A percentile compares a stretch with the other conserved stretches of the same genome.
These are phyloP conservation scores for Raphanus hybrid DNA, from an alignment of 441 rosid species.

Conservation along the genomic window DNA sequence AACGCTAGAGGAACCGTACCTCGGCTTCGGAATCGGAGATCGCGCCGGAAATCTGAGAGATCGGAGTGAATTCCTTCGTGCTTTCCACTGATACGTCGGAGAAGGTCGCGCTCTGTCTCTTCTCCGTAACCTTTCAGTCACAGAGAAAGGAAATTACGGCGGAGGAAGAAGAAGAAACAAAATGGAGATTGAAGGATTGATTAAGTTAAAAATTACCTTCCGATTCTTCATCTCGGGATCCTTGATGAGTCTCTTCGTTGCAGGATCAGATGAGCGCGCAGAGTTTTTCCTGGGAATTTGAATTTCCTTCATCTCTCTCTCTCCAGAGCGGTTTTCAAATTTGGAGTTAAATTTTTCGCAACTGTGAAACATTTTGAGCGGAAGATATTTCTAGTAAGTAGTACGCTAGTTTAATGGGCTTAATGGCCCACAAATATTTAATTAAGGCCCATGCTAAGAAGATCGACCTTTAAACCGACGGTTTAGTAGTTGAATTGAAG, in stretches of 20 bases:
- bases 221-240: slow-evolving; percentile 40
- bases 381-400: slow-evolving; percentile 14
- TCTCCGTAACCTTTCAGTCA: slow-evolving; percentile 33
- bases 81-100: slow-evolving; percentile 35
- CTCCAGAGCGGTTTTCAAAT: slow-evolving; percentile 8
- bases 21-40: slow-evolving; percentile 44
- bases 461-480: not conserved
- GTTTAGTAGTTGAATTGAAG: not conserved
- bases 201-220: slow-evolving; percentile 26
- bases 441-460: slow-evolving; percentile 29
- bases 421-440: not conserved
- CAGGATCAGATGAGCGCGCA: slow-evolving; percentile 41
- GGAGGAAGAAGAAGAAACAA: slow-evolving; percentile 1
- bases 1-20: slow-evolving; percentile 31
- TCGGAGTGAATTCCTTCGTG: slow-evolving; percentile 33
- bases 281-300: slow-evolving; percentile 41
- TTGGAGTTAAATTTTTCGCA: slow-evolving; percentile 15
- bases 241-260: slow-evolving; percentile 28
- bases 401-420: slow-evolving; percentile 28
- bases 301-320: slow-evolving; percentile 38
- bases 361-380: slow-evolving; percentile 6
- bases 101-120: slow-evolving; percentile 39
- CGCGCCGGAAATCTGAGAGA: slow-evolving; percentile 22
- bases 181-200: not conserved
- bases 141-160: slow-evolving; percentile 15